Base-by-base conservation (phyloP, 768 basidiomycete genomes). In the Termitomyces sp. region DNA sequence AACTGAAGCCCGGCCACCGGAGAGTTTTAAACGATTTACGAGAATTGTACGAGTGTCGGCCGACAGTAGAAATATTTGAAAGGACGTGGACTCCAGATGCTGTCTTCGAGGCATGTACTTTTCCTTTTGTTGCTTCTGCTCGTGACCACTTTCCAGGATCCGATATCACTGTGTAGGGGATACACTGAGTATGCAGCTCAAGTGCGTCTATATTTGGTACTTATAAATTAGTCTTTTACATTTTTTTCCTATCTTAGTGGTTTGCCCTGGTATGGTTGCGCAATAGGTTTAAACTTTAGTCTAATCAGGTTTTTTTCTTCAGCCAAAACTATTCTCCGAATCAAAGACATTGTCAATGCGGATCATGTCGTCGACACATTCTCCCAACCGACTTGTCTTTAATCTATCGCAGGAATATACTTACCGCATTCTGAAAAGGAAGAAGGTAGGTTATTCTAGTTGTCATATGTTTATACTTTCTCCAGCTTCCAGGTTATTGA, bases 401-500 rank as follows among this genome's bases (percentile, higher is more conserved):
- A 72, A 77, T 33, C 84, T 89, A 66, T 79, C 71, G 12, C 86
- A 86, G 62, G 80, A 81, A 63, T 91, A 88, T 67, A 84, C 80
- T 6, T 60, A 76, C n/a, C 78, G 81, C 24, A 69, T 81, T 27
- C 61, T 83, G 16, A 79, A 80, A 6, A 71, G 67, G 45, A 83
- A 81, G 70, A 86, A 80, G 73, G 84, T 82, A 53, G 15, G 56
- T 20, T 11, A 27, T 12, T 50, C 18, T 36, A 6, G 36, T 54
- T 34, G 6, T 37, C 6, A 24, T 27, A 31, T n/a, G 6, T 36
- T 15, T 13, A 36, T 13, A 33, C 48, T 46, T 59, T 45, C 53
- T 37, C 18, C 18, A 57, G 27, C 44, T 53, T 60, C 0, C 54
- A 89, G 87, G 66, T 74, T 9, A 72, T 88, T 33, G 76, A 83